A percentile compares a stretch with the other conserved stretches of the same genome.
Conservation (phyloP, 805 yeast species). For the Jamesozyma rosinii region DNA sequence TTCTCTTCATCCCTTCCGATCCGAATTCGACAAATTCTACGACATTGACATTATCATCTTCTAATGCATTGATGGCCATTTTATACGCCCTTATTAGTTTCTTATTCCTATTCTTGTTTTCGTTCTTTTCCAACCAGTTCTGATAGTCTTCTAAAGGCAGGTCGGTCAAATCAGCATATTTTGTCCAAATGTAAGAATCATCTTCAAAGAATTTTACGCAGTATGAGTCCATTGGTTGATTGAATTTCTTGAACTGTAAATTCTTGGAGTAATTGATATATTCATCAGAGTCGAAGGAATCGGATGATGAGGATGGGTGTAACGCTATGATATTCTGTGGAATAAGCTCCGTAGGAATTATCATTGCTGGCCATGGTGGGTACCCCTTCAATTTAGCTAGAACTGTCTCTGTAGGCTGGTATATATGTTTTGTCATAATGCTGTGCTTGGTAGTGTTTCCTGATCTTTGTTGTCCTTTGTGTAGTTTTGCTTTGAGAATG, state of each 20-base stretch:
- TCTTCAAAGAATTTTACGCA: slow-evolving; percentile 30
- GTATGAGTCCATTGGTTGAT: slow-evolving; percentile 12
- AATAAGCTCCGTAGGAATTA: slow-evolving; percentile 49
- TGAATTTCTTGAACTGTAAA: slow-evolving; percentile 21
- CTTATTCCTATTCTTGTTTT: slow-evolving; percentile 43
- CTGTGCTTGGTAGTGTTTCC: too few relatives aligned
- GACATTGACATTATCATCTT: slow-evolving; percentile 25
- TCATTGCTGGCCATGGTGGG: slow-evolving; percentile 88
- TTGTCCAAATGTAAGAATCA: slow-evolving; percentile 30
- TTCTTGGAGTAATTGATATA: slow-evolving; percentile 19
- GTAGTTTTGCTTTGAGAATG: too few relatives aligned
- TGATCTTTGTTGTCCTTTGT: too few relatives aligned
- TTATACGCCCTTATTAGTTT: slow-evolving; percentile 40
- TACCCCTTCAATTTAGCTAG: slow-evolving; percentile 79
- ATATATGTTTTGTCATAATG: slow-evolving; percentile 1
- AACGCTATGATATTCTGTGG: slow-evolving; percentile 46
- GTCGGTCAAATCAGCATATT: slow-evolving; percentile 17
- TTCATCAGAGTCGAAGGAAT: slow-evolving; percentile 6
- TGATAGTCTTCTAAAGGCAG: slow-evolving; percentile 18
- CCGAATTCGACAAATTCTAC: slow-evolving; percentile 32
- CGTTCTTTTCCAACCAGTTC: slow-evolving; percentile 15
- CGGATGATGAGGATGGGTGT: slow-evolving; percentile 2
- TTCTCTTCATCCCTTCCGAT: slow-evolving; percentile 10
- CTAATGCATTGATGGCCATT: slow-evolving; percentile 36
- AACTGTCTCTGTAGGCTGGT: slow-evolving; percentile 45